Percentiles rank a stretch among this genome's conserved stretches.
Evolutionary conservation across 345 rosid species (phyloP).

Genomic region (Psidium friedrichsthalianum): DNA sequence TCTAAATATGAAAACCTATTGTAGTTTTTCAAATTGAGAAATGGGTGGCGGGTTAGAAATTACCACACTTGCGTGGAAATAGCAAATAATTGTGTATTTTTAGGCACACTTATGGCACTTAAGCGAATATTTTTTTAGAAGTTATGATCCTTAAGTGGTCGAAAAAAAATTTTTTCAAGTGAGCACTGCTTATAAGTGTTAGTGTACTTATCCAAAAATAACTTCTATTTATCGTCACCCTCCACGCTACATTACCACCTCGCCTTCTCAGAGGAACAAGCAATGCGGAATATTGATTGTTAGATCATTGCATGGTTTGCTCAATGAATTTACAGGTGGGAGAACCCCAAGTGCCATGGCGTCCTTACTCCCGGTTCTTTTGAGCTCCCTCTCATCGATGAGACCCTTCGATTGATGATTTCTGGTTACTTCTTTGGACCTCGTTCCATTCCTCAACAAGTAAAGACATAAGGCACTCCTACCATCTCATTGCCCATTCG

Average conservation of each 20-base stretch:
- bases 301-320: background rate
- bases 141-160: too few species aligned
- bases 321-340: constrained; percentile 1
- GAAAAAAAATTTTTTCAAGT: too few species aligned
- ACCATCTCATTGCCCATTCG: background rate
- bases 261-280: background rate
- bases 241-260: background rate
- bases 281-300: background rate
- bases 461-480: constrained; percentile 4
- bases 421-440: constrained; percentile 8
- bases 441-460: constrained; percentile 10
- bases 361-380: constrained; percentile 18
- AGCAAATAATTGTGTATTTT: too few species aligned
- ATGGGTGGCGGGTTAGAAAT: too few species aligned
- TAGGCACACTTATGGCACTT: too few species aligned
- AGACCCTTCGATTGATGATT: constrained; percentile 7
- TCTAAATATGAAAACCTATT: too few species aligned
- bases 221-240: background rate
- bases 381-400: constrained; percentile 19
- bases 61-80: too few species aligned
- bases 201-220: background rate
- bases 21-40: too few species aligned
- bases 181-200: too few species aligned
- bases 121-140: too few species aligned
- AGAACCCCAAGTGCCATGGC: constrained; percentile 7